Conservation (phyloP, 257 asterid genomes). For the Primulina huaijiensis region DNA sequence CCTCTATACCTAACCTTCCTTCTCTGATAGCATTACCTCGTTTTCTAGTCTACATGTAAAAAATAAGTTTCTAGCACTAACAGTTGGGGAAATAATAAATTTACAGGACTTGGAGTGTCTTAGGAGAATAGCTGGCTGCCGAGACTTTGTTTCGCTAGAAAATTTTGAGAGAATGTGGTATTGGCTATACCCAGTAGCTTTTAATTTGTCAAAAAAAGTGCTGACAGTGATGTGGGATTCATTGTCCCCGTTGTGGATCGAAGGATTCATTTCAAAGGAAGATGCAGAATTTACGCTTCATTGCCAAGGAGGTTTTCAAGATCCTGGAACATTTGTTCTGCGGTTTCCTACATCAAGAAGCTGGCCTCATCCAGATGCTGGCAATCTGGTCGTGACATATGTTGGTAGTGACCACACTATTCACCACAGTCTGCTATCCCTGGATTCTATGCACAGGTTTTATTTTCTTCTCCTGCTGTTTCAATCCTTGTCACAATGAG, state of each 20-base stretch:
- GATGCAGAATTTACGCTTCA: constrained; percentile 76
- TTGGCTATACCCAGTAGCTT: constrained; percentile 90
- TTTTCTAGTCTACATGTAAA: constrained; percentile 5
- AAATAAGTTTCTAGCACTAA: neutral
- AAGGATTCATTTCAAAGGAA: constrained; percentile 87
- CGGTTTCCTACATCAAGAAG: constrained; percentile 89
- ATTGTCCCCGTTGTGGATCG: constrained; percentile 66
- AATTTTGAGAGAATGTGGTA: constrained; percentile 85
- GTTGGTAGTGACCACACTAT: constrained; percentile 61
- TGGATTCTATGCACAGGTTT: constrained; percentile 55
- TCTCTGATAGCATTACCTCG: neutral
- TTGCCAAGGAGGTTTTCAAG: constrained; percentile 47
- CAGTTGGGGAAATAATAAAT: neutral
- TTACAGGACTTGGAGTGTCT: constrained; percentile 73
- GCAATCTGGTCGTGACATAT: constrained; percentile 71
- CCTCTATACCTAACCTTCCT: neutral
- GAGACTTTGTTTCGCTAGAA: constrained; percentile 60
- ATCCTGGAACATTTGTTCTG: constrained; percentile 75
- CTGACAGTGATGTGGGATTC: constrained; percentile 61
- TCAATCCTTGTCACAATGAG: neutral
- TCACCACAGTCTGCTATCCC: constrained; percentile 66
- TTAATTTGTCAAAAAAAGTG: constrained; percentile 54
- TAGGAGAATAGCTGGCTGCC: constrained; percentile 65
- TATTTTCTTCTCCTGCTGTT: constrained; percentile 10
- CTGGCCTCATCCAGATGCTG: constrained; percentile 99